A percentile compares a stretch with the other conserved stretches of the same genome.
These are phyloP conservation scores for Yamadazyma spencermartinsiae DNA, from an alignment of 1,139 yeast genomes.

Conservation along the genomic window DNA sequence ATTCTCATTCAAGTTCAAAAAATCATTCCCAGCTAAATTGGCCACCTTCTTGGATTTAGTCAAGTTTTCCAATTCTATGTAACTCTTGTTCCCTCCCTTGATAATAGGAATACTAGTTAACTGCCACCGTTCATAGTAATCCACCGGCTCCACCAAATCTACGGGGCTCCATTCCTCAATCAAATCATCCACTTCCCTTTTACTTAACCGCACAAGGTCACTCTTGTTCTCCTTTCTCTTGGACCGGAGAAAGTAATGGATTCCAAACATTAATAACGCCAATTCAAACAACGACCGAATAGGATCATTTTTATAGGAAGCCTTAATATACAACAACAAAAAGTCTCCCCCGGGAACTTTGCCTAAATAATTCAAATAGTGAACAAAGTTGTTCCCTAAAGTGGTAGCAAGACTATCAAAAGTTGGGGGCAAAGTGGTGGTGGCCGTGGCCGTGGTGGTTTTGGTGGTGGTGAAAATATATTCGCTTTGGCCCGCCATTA, in stretches of 20 bases:
- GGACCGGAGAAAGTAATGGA: conserved; percentile 79
- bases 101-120: conserved; percentile 63
- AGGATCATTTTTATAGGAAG: conserved; percentile 95
- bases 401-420: conserved; percentile 39
- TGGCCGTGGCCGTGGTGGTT: conserved; percentile 27
- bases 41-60: conserved; percentile 32
- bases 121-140: conserved; percentile 59
- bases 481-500: conserved; percentile 14
- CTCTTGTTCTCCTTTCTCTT: conserved; percentile 79
- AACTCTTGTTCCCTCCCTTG: conserved; percentile 56
- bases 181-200: conserved; percentile 76
- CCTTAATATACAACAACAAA: conserved; percentile 71
- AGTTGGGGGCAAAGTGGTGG: conserved; percentile 37
- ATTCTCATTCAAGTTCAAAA: conserved; percentile 56
- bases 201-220: conserved; percentile 64
- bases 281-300: conserved; percentile 83
- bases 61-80: conserved; percentile 33
- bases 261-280: conserved; percentile 76
- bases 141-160: conserved; percentile 63
- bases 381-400: conserved; percentile 36
- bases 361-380: conserved; percentile 37
- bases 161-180: conserved; percentile 92
- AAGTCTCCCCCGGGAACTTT: conserved; percentile 80
- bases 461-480: conserved; percentile 19
- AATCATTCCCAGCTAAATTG: conserved; percentile 67